A percentile compares a stretch with the other conserved stretches of the same genome.
These are phyloP conservation scores for Asterochloris sp. DNA, from an alignment of 139 green algal genomes.

Conservation along the genomic window DNA sequence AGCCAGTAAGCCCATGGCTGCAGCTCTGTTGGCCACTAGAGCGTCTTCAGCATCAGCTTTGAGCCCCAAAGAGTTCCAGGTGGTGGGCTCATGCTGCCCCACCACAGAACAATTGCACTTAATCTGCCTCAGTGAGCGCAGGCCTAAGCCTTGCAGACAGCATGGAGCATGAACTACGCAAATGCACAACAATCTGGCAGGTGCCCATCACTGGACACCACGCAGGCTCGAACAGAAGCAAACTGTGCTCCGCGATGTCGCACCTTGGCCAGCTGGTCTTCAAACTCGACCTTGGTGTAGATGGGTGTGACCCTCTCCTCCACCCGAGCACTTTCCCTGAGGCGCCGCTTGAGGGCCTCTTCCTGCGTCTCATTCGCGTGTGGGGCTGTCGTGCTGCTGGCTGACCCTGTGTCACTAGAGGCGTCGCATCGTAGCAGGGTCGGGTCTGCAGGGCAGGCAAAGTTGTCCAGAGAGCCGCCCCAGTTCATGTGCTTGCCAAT, in stretches of 20 bases:
- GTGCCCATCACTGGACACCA: too few species aligned
- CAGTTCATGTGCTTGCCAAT: not conserved
- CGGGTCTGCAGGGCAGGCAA: too few species aligned
- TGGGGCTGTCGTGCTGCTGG: not conserved
- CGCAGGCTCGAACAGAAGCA: not conserved
- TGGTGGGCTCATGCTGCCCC: too few species aligned
- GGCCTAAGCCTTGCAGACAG: too few species aligned
- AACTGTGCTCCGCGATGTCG: not conserved
- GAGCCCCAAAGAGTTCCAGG: too few species aligned
- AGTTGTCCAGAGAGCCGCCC: not conserved
- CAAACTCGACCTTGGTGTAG: slow-evolving; percentile 37
- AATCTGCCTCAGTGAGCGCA: too few species aligned
- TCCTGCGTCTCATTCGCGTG: slow-evolving; percentile 48
- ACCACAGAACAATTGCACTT: too few species aligned
- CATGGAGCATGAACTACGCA: too few species aligned
- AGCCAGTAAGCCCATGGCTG: too few species aligned
- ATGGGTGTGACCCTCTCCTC: slow-evolving; percentile 62
- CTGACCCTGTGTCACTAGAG: not conserved
- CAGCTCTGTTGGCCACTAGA: too few species aligned
- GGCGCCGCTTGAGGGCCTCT: slow-evolving; percentile 50
- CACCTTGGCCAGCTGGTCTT: slow-evolving; percentile 37
- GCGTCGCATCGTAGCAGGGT: not conserved
- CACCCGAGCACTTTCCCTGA: slow-evolving; percentile 57
- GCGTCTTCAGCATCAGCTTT: too few species aligned
- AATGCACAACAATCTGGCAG: too few species aligned